phyloP scores from a whole-genome alignment of 208 protist genomes.

The Trypanosoma lewisi region DNA sequence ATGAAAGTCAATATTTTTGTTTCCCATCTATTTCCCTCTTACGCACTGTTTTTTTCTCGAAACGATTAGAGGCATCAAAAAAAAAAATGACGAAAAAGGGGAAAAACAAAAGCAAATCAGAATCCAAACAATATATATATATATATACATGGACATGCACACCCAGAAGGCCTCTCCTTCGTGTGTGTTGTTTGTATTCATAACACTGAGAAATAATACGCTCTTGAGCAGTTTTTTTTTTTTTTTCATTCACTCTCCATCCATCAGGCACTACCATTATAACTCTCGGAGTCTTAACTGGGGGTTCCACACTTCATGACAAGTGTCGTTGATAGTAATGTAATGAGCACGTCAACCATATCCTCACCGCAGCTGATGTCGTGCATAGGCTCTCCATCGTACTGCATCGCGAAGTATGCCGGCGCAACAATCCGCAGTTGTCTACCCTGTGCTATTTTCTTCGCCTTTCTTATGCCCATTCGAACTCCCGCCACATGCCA shows the following conservation, averaged over 20 bases:
- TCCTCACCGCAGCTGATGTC: background rate
- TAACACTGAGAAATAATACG: too few species aligned
- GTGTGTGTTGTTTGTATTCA: too few species aligned
- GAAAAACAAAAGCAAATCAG: background rate
- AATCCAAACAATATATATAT: background rate
- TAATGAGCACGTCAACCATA: conserved; percentile 9
- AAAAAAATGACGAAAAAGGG: too few species aligned
- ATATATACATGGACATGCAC: background rate
- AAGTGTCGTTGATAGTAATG: background rate
- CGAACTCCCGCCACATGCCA: conserved; percentile 59
- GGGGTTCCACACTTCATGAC: background rate
- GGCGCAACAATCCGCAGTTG: conserved; percentile 37
- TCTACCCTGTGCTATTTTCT: conserved; percentile 39
- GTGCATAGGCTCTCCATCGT: conserved; percentile 55
- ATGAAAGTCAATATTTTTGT: too few species aligned
- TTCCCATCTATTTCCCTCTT: background rate
- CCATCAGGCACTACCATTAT: background rate
- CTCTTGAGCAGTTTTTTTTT: too few species aligned
- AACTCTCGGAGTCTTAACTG: background rate
- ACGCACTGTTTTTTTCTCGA: too few species aligned
- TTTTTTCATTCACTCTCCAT: too few species aligned
- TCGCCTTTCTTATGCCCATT: conserved; percentile 31
- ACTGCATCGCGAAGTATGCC: conserved; percentile 55
- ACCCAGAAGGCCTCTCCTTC: too few species aligned
- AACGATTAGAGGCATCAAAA: too few species aligned